Conservation (phyloP, 2,329 filamentous ascomycete species). For the Talaromyces sp. region DNA sequence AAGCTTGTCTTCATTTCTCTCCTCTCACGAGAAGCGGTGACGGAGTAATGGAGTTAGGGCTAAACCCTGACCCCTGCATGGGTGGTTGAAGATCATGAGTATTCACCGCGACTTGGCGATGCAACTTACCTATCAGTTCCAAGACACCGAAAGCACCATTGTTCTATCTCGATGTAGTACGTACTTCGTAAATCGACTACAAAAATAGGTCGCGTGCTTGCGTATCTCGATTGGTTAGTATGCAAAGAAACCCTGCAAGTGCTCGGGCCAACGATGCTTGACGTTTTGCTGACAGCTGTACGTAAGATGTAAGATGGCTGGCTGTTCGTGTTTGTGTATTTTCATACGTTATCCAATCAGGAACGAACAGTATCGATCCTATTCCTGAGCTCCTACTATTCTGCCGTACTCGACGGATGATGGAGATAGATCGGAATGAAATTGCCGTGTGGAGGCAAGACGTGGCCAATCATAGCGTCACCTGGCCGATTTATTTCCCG, state of each 20-base stretch:
- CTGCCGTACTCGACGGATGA: background rate
- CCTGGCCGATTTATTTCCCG: background rate
- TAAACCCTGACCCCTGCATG: background rate
- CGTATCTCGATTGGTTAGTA: background rate
- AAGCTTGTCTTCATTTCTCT: background rate
- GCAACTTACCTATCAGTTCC: too few relatives aligned
- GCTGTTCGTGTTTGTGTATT: background rate
- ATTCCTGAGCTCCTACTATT: too few relatives aligned
- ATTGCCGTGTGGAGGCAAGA: conserved; percentile 9
- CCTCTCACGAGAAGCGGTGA: background rate
- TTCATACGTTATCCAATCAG: background rate
- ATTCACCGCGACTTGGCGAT: background rate
- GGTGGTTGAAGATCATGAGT: background rate
- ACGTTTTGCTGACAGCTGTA: background rate
- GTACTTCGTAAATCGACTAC: background rate
- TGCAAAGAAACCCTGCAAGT: background rate
- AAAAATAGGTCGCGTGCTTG: background rate
- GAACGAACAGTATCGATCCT: background rate
- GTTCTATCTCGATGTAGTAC: background rate
- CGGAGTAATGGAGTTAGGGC: background rate
- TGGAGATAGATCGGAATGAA: conserved; percentile 5
- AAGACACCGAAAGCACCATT: background rate
- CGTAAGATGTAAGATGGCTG: background rate
- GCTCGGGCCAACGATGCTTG: conserved; percentile 3
- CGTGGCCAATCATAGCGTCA: background rate